Percentiles rank a stretch among this genome's conserved stretches.
These are phyloP conservation scores for Candida pini DNA, from an alignment of 805 yeast genomes.

Conservation along the genomic window DNA sequence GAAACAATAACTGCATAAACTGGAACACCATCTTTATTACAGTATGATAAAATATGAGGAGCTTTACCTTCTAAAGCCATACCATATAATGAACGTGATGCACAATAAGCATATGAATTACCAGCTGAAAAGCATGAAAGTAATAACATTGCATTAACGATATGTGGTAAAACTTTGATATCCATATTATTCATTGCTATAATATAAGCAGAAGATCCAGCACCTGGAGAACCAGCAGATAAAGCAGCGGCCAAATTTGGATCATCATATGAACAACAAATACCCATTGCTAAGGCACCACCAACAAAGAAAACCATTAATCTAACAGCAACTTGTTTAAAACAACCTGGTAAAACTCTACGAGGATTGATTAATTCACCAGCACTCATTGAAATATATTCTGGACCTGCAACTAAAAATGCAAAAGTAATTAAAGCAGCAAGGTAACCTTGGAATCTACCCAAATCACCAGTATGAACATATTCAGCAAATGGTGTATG, in stretches of 20 bases:
- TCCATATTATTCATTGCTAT: constrained; percentile 42
- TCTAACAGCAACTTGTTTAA: constrained; percentile 40
- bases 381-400: constrained; percentile 42
- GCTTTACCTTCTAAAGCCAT: constrained; percentile 42
- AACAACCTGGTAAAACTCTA: constrained; percentile 41
- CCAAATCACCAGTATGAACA: constrained; percentile 36
- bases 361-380: constrained; percentile 45
- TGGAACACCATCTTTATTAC: constrained; percentile 43
- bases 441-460: constrained; percentile 41
- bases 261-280: constrained; percentile 39
- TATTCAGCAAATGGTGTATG: constrained; percentile 29
- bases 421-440: constrained; percentile 37
- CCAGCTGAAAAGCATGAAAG: constrained; percentile 45
- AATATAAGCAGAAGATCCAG: constrained; percentile 44
- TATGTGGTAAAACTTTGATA: constrained; percentile 38
- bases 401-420: constrained; percentile 45
- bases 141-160: constrained; percentile 38
- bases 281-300: constrained; percentile 42
- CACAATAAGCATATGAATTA: constrained; percentile 41
- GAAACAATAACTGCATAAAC: constrained; percentile 38
- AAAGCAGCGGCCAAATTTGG: constrained; percentile 30
- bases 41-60: constrained; percentile 37
- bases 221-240: constrained; percentile 34
- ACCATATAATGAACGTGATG: constrained; percentile 43
- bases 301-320: constrained; percentile 42